These are phyloP conservation scores for Talaromyces amestolkiae DNA, from an alignment of 2,329 filamentous ascomycete species.

Conservation along the genomic window DNA sequence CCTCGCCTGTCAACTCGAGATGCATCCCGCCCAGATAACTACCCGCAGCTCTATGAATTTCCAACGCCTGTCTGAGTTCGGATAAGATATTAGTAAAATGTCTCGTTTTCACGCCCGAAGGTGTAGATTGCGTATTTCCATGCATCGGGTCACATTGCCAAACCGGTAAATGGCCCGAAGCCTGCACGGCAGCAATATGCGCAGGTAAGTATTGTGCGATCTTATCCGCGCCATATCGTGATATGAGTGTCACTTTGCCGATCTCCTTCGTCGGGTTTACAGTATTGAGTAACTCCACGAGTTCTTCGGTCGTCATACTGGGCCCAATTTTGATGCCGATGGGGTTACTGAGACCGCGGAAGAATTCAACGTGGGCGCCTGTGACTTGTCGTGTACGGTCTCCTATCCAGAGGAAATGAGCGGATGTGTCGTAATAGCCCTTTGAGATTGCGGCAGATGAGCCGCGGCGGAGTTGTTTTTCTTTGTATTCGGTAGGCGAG, in stretches of 20 bases:
- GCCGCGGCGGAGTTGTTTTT: conserved; percentile 29
- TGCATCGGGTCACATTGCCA: conserved; percentile 99
- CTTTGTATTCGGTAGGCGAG: conserved; percentile 22
- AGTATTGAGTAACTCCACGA: conserved; percentile 74
- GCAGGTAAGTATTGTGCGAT: conserved; percentile 72
- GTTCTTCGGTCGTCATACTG: conserved; percentile 71
- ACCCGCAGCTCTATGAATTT: conserved; percentile 77
- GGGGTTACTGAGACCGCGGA: conserved; percentile 92
- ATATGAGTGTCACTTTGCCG: conserved; percentile 95
- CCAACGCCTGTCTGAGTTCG: conserved; percentile 78
- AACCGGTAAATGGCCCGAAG: conserved; percentile 72
- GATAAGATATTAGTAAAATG: conserved; percentile 86
- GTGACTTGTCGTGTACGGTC: conserved; percentile 92
- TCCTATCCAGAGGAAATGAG: conserved; percentile 97
- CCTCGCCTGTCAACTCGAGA: conserved; percentile 90
- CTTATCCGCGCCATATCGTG: conserved; percentile 80
- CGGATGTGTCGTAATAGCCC: conserved; percentile 89
- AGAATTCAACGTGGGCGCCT: conserved; percentile 94
- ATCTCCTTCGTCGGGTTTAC: conserved; percentile 80
- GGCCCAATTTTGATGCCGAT: conserved; percentile 96
- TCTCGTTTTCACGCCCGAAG: conserved; percentile 82
- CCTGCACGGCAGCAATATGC: conserved; percentile 86
- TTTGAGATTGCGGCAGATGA: conserved; percentile 40
- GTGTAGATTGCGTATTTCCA: conserved; percentile 68
- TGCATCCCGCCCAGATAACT: conserved; percentile 93